Conservation (phyloP, 2,329 filamentous ascomycete species). For the Leptographium flavum region DNA sequence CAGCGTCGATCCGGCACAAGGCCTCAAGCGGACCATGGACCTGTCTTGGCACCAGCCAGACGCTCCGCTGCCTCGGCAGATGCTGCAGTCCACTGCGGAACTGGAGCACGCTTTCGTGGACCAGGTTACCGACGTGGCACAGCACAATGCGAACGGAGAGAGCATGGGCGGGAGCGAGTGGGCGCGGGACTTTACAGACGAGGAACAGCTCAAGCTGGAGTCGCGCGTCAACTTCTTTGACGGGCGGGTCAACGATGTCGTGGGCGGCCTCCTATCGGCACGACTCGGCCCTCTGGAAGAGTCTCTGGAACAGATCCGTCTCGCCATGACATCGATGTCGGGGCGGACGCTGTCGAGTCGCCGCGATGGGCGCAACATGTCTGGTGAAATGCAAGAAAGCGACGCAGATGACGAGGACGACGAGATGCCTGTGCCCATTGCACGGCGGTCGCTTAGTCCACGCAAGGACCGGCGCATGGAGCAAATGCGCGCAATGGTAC, state of each 20-base stretch:
- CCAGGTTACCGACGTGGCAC: slow-evolving; percentile 19
- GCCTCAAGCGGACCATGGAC: slow-evolving; percentile 49
- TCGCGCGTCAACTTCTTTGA: slow-evolving; percentile 81
- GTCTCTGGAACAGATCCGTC: slow-evolving; percentile 61
- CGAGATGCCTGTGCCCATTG: slow-evolving; percentile 37
- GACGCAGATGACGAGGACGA: slow-evolving; percentile 94
- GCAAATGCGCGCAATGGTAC: slow-evolving; percentile 59
- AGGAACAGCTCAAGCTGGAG: slow-evolving; percentile 71
- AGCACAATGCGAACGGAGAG: slow-evolving; percentile 44
- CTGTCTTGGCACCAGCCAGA: slow-evolving; percentile 29
- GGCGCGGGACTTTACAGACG: slow-evolving; percentile 73
- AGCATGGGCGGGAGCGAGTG: slow-evolving; percentile 72
- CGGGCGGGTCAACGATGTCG: slow-evolving; percentile 72
- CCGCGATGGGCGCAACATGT: slow-evolving; percentile 49
- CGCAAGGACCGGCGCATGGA: slow-evolving; percentile 66
- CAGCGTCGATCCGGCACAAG: slow-evolving; percentile 56
- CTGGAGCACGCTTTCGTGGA: slow-evolving; percentile 51
- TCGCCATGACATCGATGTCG: slow-evolving; percentile 42
- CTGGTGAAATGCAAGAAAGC: slow-evolving; percentile 60
- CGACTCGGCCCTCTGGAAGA: slow-evolving; percentile 71
- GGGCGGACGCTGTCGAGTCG: slow-evolving; percentile 40
- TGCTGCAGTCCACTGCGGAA: slow-evolving; percentile 32
- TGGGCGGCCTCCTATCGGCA: slow-evolving; percentile 62
- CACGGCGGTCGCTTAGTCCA: slow-evolving; percentile 61
- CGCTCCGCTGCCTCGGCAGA: slow-evolving; percentile 21